Percentiles rank a stretch among this genome's conserved stretches.
These are phyloP conservation scores for Suhomyces emberorum DNA, from an alignment of 805 yeast species.

Conservation along the genomic window DNA sequence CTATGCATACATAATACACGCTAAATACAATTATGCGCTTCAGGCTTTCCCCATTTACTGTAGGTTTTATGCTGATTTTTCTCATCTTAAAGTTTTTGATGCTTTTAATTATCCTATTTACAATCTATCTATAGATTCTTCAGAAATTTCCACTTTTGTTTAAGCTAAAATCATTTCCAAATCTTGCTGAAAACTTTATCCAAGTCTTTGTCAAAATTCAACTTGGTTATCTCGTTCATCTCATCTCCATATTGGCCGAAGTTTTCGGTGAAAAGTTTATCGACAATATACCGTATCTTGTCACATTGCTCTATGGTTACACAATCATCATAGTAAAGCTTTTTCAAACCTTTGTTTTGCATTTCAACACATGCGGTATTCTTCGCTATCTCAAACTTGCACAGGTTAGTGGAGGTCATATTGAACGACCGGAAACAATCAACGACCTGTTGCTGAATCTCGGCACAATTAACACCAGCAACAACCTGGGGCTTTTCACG, in stretches of 20 bases:
- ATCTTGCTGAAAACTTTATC: constrained; percentile 27
- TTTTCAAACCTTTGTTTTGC: constrained; percentile 34
- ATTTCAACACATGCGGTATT: constrained; percentile 29
- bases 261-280: constrained; percentile 31
- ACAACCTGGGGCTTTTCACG: constrained; percentile 23
- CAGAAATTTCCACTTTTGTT: not conserved
- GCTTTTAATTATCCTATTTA: no score
- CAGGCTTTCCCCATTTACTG: no score
- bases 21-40: no score
- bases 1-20: no score
- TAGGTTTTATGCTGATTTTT: no score
- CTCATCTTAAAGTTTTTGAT: no score
- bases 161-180: constrained; percentile 23
- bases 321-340: constrained; percentile 36
- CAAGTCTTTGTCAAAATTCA: constrained; percentile 27
- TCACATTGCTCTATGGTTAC: constrained; percentile 33
- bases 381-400: constrained; percentile 27
- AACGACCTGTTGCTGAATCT: constrained; percentile 33
- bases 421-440: constrained; percentile 36
- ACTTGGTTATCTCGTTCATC: constrained; percentile 23
- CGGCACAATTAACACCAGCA: constrained; percentile 37
- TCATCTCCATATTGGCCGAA: constrained; percentile 38
- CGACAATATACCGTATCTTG: constrained; percentile 34
- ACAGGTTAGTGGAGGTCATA: constrained; percentile 24
- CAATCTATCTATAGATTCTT: not conserved